Conservation (phyloP, 2,329 filamentous ascomycete species). For the Sporothrix protearum region DNA sequence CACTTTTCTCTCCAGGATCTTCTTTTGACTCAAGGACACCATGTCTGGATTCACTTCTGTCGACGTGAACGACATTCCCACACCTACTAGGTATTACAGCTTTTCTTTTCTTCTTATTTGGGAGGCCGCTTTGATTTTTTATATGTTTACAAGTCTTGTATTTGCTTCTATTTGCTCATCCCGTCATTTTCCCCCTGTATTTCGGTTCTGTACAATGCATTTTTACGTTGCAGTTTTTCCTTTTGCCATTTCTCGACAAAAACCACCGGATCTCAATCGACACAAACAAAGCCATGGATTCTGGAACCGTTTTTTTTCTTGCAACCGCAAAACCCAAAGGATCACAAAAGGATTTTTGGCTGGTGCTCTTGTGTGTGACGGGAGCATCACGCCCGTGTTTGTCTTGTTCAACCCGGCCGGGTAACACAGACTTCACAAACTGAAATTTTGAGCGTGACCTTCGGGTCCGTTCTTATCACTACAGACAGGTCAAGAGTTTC, state of each 20-base stretch:
- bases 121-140: slow-evolving; percentile 37
- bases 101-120: slow-evolving; percentile 47
- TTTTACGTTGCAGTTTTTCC: slow-evolving; percentile 21
- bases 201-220: slow-evolving; percentile 21
- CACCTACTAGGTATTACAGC: slow-evolving; percentile 58
- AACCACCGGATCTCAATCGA: not conserved
- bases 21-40: slow-evolving; percentile 28
- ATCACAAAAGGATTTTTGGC: slow-evolving; percentile 11
- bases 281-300: not conserved
- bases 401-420: slow-evolving; percentile 9
- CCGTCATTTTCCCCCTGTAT: too few species aligned
- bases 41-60: slow-evolving; percentile 55
- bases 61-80: slow-evolving; percentile 59
- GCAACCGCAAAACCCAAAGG: slow-evolving; percentile 4
- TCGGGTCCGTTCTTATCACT: not conserved
- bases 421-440: not conserved
- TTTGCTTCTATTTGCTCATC: not conserved
- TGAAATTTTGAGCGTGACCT: slow-evolving; percentile 12
- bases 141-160: slow-evolving; percentile 12
- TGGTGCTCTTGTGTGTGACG: slow-evolving; percentile 15
- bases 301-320: not conserved
- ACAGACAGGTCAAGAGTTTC: not conserved
- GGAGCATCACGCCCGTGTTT: not conserved
- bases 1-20: not conserved
- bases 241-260: slow-evolving; percentile 3